Evolutionary conservation across 2,329 filamentous ascomycete genomes (phyloP).

Genomic region (Penicillium sp.): DNA sequence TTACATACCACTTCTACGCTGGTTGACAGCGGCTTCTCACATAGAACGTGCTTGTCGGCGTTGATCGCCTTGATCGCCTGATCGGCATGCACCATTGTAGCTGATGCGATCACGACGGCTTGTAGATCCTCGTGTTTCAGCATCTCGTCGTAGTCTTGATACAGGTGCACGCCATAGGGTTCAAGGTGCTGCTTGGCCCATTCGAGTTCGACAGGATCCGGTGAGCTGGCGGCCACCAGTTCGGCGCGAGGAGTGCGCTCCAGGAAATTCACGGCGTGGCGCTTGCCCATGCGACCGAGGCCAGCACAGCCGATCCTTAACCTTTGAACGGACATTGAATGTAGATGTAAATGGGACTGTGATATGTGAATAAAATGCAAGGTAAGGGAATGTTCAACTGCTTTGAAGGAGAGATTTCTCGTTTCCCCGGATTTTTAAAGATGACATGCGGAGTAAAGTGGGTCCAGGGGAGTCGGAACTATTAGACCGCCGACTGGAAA

Average conservation of each 20-base stretch:
- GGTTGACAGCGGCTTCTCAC: slow-evolving; percentile 54
- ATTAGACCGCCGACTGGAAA: not conserved
- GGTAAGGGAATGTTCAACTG: not conserved
- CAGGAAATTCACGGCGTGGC: slow-evolving; percentile 49
- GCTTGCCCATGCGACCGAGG: slow-evolving; percentile 50
- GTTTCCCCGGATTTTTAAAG: not conserved
- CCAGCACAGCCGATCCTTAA: slow-evolving; percentile 48
- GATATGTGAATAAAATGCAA: not conserved
- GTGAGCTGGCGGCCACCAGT: slow-evolving; percentile 48
- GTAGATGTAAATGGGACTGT: no score
- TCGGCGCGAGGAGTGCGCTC: slow-evolving; percentile 47
- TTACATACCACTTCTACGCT: slow-evolving; percentile 53
- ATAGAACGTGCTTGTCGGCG: slow-evolving; percentile 53
- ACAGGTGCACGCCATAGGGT: slow-evolving; percentile 51
- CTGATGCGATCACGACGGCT: slow-evolving; percentile 54
- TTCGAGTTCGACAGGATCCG: slow-evolving; percentile 44
- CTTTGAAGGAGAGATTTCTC: not conserved
- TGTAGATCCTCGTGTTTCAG: slow-evolving; percentile 52
- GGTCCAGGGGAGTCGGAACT: not conserved
- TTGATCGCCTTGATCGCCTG: slow-evolving; percentile 56
- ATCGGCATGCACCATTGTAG: slow-evolving; percentile 54
- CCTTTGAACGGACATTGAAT: slow-evolving; percentile 27
- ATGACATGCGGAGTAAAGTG: slow-evolving; percentile 16
- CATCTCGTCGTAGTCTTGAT: slow-evolving; percentile 55
- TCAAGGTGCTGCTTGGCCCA: slow-evolving; percentile 52